phyloP scores from a whole-genome alignment of 768 basidiomycete species.

The Kondoa malvinella region DNA sequence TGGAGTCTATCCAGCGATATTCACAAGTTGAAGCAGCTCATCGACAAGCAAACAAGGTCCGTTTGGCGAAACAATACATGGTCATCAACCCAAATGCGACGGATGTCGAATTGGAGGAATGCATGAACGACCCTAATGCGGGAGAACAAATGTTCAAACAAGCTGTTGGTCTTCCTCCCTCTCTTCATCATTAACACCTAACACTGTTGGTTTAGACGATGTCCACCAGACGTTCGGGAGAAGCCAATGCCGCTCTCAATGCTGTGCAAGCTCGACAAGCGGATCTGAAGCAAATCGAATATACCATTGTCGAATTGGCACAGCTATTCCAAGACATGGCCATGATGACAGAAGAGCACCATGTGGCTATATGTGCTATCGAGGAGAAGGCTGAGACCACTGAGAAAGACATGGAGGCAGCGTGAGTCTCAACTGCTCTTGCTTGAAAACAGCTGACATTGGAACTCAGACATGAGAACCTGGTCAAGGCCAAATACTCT shows the following conservation, averaged over 20 bases:
- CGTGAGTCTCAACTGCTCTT: not conserved
- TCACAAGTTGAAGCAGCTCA: conserved; percentile 58
- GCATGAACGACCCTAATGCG: conserved; percentile 47
- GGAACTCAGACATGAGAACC: conserved; percentile 42
- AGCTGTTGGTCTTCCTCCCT: conserved; percentile 18
- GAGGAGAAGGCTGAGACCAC: conserved; percentile 49
- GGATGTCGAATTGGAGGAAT: conserved; percentile 57
- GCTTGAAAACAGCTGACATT: conserved; percentile 4
- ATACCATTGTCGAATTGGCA: conserved; percentile 63
- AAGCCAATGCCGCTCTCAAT: conserved; percentile 59
- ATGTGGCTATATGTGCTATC: conserved; percentile 49
- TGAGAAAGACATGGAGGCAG: conserved; percentile 43
- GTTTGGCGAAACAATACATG: conserved; percentile 47
- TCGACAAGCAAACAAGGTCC: conserved; percentile 46
- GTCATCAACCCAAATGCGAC: conserved; percentile 62
- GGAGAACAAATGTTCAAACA: conserved; percentile 38
- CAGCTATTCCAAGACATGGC: conserved; percentile 64
- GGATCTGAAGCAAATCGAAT: conserved; percentile 65
- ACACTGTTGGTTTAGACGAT: not conserved
- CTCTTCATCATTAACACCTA: not conserved
- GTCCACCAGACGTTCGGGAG: conserved; percentile 55
- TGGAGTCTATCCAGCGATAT: conserved; percentile 60
- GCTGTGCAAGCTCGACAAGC: conserved; percentile 77
- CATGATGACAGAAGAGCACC: conserved; percentile 44
- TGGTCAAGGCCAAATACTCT: conserved; percentile 63